phyloP scores from a whole-genome alignment of 192 early-diverging fungal species.

The Coemansia sp. region DNA sequence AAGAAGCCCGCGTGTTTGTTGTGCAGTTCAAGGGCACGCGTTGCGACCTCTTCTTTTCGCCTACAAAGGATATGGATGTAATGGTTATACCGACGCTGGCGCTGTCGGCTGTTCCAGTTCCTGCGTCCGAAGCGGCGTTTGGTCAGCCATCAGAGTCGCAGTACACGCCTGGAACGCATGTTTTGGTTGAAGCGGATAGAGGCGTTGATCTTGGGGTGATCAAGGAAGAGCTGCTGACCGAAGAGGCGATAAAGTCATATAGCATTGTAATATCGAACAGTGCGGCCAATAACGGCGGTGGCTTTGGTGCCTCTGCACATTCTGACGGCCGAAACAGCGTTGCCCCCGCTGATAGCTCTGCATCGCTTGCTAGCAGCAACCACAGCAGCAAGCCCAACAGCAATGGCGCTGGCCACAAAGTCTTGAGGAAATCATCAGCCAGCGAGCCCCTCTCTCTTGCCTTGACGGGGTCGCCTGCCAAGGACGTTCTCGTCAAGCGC shows the following conservation, averaged over 20 bases:
- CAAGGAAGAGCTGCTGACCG: slow-evolving; percentile 30
- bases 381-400: slow-evolving; percentile 3
- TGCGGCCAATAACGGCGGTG: not conserved
- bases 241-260: slow-evolving; percentile 29
- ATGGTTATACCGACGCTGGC: slow-evolving; percentile 35
- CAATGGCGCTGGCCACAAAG: not conserved
- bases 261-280: slow-evolving; percentile 14
- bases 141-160: slow-evolving; percentile 1
- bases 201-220: slow-evolving; percentile 50
- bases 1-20: slow-evolving; percentile 45
- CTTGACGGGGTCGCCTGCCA: slow-evolving; percentile 14
- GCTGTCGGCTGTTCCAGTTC: slow-evolving; percentile 9
- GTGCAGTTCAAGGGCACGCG: slow-evolving; percentile 52
- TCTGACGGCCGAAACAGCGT: slow-evolving; percentile 20
- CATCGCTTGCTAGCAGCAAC: not conserved
- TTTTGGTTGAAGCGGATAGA: slow-evolving; percentile 55
- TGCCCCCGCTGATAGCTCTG: slow-evolving; percentile 12
- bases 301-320: not conserved
- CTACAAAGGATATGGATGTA: slow-evolving; percentile 23
- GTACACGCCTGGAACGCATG: slow-evolving; percentile 28
- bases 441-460: slow-evolving; percentile 1
- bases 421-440: not conserved
- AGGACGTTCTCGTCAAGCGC: slow-evolving; percentile 89
- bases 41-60: slow-evolving; percentile 49
- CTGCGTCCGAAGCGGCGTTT: not conserved